Evolutionary conservation across 208 protist genomes (phyloP).

Genomic region (Wallacemonas collosoma): DNA sequence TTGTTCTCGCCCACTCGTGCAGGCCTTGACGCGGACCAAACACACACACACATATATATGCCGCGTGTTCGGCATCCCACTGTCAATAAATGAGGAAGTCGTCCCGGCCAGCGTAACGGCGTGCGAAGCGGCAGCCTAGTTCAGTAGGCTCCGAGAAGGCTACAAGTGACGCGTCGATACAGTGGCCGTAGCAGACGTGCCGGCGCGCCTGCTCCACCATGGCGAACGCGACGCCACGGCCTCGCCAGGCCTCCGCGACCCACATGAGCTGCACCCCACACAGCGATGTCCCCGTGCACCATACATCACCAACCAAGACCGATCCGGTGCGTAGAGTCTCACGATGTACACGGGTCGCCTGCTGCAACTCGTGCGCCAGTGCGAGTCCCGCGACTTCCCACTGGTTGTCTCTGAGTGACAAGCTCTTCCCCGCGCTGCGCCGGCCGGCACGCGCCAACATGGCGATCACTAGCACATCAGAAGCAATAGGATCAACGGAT

Average conservation of each 20-base stretch:
- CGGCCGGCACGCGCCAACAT: conserved; percentile 11
- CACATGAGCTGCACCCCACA: conserved; percentile 68
- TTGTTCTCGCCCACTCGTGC: not conserved
- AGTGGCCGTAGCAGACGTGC: conserved; percentile 57
- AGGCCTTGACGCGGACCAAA: not conserved
- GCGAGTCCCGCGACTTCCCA: conserved; percentile 24
- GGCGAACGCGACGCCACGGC: conserved; percentile 31
- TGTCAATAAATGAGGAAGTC: conserved; percentile 46
- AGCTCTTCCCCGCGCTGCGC: not conserved
- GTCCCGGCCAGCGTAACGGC: conserved; percentile 37
- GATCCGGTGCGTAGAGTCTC: not conserved
- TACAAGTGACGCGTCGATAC: conserved; percentile 38
- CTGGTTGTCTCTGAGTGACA: too few relatives aligned
- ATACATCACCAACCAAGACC: conserved; percentile 31
- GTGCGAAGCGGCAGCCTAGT: conserved; percentile 46
- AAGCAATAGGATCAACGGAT: conserved; percentile 29
- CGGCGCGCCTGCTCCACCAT: conserved; percentile 42
- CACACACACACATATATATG: conserved; percentile 3
- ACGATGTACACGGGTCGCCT: conserved; percentile 20
- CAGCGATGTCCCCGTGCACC: conserved; percentile 36
- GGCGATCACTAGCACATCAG: conserved; percentile 23
- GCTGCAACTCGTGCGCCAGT: conserved; percentile 26
- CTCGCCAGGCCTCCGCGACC: conserved; percentile 36
- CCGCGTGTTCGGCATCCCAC: not conserved
- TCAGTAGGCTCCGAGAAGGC: conserved; percentile 70